Percentiles rank a stretch among this genome's conserved stretches.
These are phyloP conservation scores for Microsporum ferrugineum DNA, from an alignment of 2,329 filamentous ascomycete genomes.

Conservation along the genomic window DNA sequence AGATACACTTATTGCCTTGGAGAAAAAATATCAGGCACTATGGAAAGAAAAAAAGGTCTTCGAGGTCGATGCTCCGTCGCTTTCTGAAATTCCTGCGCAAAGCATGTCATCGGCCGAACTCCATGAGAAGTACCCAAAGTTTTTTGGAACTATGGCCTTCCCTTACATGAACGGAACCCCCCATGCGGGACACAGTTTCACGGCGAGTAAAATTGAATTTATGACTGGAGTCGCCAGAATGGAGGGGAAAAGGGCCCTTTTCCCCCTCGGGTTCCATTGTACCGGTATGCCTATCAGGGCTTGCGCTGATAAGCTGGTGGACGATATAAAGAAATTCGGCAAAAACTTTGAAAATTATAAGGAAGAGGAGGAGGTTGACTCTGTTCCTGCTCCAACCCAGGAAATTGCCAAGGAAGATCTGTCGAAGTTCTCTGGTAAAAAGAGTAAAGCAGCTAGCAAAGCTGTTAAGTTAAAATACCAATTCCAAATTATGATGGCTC, in stretches of 20 bases:
- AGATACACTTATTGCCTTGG: conserved; percentile 66
- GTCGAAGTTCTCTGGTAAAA: conserved; percentile 84
- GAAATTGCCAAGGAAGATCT: conserved; percentile 62
- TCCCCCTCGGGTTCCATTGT: conserved; percentile 89
- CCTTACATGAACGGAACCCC: conserved; percentile 80
- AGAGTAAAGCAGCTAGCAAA: conserved; percentile 84
- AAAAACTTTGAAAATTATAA: conserved; percentile 70
- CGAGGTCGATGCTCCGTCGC: conserved; percentile 72
- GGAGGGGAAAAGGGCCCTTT: conserved; percentile 77
- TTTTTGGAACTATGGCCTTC: conserved; percentile 70
- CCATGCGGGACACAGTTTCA: conserved; percentile 88
- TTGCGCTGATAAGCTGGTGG: conserved; percentile 84
- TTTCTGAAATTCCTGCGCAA: conserved; percentile 62
- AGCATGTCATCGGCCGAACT: conserved; percentile 63
- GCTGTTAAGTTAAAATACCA: conserved; percentile 90
- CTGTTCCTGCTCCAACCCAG: conserved; percentile 51
- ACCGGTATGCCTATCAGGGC: conserved; percentile 98
- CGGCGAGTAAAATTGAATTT: conserved; percentile 87
- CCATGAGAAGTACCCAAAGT: conserved; percentile 75
- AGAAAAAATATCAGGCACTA: conserved; percentile 85
- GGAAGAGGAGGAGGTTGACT: conserved; percentile 46
- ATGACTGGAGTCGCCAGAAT: conserved; percentile 75
- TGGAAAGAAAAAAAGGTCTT: conserved; percentile 72
- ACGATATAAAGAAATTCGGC: conserved; percentile 83
- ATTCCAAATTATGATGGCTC: conserved; percentile 85